phyloP scores from a whole-genome alignment of 306 rosid genomes.

The Malus sieversii region DNA sequence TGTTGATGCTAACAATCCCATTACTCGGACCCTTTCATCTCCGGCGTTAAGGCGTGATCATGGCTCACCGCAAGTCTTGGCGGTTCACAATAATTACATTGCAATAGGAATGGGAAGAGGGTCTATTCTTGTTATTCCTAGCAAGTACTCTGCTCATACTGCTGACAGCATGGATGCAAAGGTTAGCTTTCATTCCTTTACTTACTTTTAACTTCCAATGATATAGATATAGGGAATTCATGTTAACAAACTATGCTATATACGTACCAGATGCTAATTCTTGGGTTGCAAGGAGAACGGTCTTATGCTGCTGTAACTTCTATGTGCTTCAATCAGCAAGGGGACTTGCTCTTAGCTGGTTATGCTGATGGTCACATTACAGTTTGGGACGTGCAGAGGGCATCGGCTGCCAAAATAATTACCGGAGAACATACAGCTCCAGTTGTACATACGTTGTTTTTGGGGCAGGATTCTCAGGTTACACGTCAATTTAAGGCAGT shows the following conservation, averaged over 20 bases:
- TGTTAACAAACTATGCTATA: slow-evolving; percentile 6
- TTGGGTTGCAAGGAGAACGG: slow-evolving; percentile 79
- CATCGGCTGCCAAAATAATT: slow-evolving; percentile 61
- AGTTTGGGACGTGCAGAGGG: slow-evolving; percentile 85
- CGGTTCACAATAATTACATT: slow-evolving; percentile 71
- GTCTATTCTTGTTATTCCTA: slow-evolving; percentile 56
- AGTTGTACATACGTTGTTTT: slow-evolving; percentile 76
- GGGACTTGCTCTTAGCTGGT: slow-evolving; percentile 95
- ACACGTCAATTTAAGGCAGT: slow-evolving; percentile 90
- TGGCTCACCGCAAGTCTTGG: slow-evolving; percentile 83
- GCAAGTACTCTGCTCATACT: slow-evolving; percentile 73
- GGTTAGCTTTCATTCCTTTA: slow-evolving; percentile 33
- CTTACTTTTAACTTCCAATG: neutral
- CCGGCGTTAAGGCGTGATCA: slow-evolving; percentile 70
- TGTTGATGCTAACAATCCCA: slow-evolving; percentile 52
- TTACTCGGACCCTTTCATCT: slow-evolving; percentile 60
- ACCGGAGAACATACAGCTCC: slow-evolving; percentile 88
- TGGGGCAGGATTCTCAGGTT: slow-evolving; percentile 88
- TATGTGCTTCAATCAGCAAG: slow-evolving; percentile 86
- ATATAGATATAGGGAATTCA: neutral
- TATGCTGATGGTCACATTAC: slow-evolving; percentile 83
- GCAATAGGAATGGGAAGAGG: slow-evolving; percentile 95
- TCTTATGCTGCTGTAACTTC: slow-evolving; percentile 74
- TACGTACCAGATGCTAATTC: slow-evolving; percentile 64
- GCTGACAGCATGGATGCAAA: slow-evolving; percentile 72